Base-by-base conservation (phyloP, 1,284 basidiomycete species). In the Amylostereum areolatum region DNA sequence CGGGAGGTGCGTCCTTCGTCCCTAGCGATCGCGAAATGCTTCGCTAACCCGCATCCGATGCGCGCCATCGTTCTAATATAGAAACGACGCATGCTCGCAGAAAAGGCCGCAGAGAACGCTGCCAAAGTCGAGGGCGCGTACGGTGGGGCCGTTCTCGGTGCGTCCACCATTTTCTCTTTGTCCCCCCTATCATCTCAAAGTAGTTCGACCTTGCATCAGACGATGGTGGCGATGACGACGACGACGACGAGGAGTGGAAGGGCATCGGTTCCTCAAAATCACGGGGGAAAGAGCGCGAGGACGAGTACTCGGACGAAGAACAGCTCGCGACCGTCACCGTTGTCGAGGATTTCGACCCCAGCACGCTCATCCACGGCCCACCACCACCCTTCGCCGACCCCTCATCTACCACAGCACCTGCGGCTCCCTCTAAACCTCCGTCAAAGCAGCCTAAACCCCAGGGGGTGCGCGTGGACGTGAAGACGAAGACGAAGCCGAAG, bases 281-380 rank as follows among this genome's bases (percentile, higher is more conserved):
- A 34, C 51, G 59, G 56, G 54, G 66, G 58, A 48, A 66, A 61
- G 59, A 71, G 65, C 46, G 72, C 47, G 81, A 83, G 53, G 76
- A 81, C 59, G 80, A 84, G 60, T 90, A 79, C 55, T 82, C 86
- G 59, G 81, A 81, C 54, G 85, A 89, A 57, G 81, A 90, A 58
- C 74, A 81, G 47, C 71, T 88, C n/a, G 85, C 88, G 46, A 89
- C 85, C 27, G 89, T 91, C 41, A 89, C 88, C 5, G 78, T 91
- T 39, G 80, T 90, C 9, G 85, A 91, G 62, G 87, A 91, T 60
- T 85, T 91, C 62, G 85, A 88, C 59, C 78, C 83, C 12, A 74
- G 80, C 53, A 61, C 71, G 31, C 64, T 86, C 58, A 71, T 80
- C 32, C 75, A 83, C 54, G 78, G 48, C 7, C 4, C 42, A 25